phyloP scores from a whole-genome alignment of 768 basidiomycete genomes.

The Lactarius hatsudake region DNA sequence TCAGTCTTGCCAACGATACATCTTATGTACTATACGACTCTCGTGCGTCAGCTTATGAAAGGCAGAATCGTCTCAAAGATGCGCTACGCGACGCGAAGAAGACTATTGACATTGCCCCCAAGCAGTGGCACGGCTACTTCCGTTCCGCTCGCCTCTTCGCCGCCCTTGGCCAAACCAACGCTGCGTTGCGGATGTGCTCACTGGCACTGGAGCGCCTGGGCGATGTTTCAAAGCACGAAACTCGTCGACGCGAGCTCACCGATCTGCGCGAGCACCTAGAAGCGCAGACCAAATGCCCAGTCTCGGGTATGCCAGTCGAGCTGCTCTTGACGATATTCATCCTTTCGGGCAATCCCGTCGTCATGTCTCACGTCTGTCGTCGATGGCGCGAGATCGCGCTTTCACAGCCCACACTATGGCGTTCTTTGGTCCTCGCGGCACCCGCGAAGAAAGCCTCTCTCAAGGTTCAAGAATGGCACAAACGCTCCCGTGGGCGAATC shows the following conservation, averaged over 20 bases:
- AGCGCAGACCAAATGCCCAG: conserved; percentile 4
- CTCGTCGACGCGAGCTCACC: conserved; percentile 34
- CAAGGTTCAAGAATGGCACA: conserved; percentile 59
- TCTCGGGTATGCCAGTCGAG: conserved; percentile 58
- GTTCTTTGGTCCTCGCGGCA: conserved; percentile 46
- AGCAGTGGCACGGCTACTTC: conserved; percentile 73
- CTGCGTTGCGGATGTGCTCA: conserved; percentile 57
- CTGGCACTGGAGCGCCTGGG: conserved; percentile 54
- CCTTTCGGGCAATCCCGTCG: conserved; percentile 44
- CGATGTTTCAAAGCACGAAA: conserved; percentile 42
- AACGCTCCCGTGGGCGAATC: conserved; percentile 52
- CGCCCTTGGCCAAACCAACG: conserved; percentile 45
- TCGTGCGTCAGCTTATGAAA: conserved; percentile 68
- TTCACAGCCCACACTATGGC: conserved; percentile 58
- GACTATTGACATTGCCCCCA: conserved; percentile 65
- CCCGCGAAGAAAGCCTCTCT: conserved; percentile 43
- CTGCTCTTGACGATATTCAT: conserved; percentile 56
- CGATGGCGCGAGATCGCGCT: conserved; percentile 60
- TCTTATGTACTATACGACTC: conserved; percentile 59
- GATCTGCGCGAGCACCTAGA: conserved; percentile 15
- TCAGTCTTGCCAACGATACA: conserved; percentile 9
- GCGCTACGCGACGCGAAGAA: conserved; percentile 67
- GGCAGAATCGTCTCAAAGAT: conserved; percentile 55
- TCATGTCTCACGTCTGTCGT: conserved; percentile 55
- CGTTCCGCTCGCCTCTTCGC: conserved; percentile 71